Base-by-base conservation (phyloP, 1,139 yeast genomes). In the Scheffersomyces cryptocercus region DNA sequence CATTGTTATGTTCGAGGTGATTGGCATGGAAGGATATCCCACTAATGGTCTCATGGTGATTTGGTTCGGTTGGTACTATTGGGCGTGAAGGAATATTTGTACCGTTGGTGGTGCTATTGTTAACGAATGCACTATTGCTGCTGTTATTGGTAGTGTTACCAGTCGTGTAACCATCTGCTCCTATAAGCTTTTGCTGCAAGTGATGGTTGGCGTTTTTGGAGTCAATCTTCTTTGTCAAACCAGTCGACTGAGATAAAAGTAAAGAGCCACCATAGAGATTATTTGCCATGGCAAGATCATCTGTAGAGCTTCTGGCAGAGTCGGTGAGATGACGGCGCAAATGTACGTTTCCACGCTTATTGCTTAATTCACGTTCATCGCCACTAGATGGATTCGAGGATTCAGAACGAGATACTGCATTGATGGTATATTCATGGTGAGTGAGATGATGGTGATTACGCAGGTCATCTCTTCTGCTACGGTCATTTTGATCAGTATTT, bases 221-320 rank as follows among this genome's bases (percentile, higher is more conserved):
- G 38, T 68, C 71, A 3, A 74, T 54, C 48, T 73, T 73, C 38
- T 65, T 63, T 3, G 70, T 66, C 42, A 72, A 53, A 1, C 79
- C 79, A 0, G 79, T 74, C 1, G 77, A 70, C 48, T 74, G 79
- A 0, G 78, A 73, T 10, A 74, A 54, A 37, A 73, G 61, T 30
- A 74, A 52, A 5, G 77, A 72, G 2, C 77, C 78, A 2, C 78
- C 77, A 46, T 73, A 74, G 40, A 72, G 44, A 47, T 70, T 70
- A 37, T 59, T 62, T 3, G 65, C 53, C 26, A 20, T 20, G 14
- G 52, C 54, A 8, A 67, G 55, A 33, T 68, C 73, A 12, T 66
- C 72, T 2, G 62, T 53, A 0, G 72, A 66, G 43, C 65, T 61
- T 38, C 44, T 44, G 3, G 55, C 40, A 1, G 56, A 52, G 4